Base-by-base conservation (phyloP, 306 rosid species). In the Quercus bicolor region DNA sequence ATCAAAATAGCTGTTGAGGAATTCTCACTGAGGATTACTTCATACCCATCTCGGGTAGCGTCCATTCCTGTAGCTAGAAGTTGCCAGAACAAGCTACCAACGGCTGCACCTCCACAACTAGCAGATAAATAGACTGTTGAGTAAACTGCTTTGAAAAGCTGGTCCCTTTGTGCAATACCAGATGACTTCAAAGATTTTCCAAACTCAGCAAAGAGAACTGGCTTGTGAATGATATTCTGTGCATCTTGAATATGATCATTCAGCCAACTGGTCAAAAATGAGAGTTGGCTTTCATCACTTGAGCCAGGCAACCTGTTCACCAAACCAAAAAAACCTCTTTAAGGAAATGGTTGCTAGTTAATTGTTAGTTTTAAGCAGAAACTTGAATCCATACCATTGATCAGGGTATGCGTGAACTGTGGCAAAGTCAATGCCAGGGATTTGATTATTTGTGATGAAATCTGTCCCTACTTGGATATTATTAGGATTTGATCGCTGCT, bases 331-430 rank as follows among this genome's bases (percentile, higher is more conserved):
- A 51, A 77, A 11, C 43, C 29, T n/a, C 52, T 75, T 77, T 75
- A 59, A 61, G 70, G 56, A 73, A 66, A 31, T 61, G 56, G 23
- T 51, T 45, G 5, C 14, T 37, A 14, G 28, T 56, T 20, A 56
- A 19, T 6, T 56, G 13, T 59, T 31, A 70, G 55, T 6, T 45
- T 14, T 31, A 16, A 70, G 19, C 59, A 74, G 52, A 21, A 59
- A 61, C 29, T 60, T 31, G 1, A 23, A 19, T 3, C 51, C 40
- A 65, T 77, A 95, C 99, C 99, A 95, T 85, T 91, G 94, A 78
- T 95, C 99, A 13, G 98, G 99, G 83, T 95, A 95, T 4, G 98
- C 88, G 78, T 95, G 98, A 14, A 91, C 80, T 6, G 99, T 95
- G 11, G 98, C 97, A 84, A 95, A 95, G 70, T 95, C 99, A 43